Percentiles rank a stretch among this genome's conserved stretches.
Evolutionary conservation across 768 basidiomycete genomes (phyloP).

Genomic region (Crassisporium funariophilum): DNA sequence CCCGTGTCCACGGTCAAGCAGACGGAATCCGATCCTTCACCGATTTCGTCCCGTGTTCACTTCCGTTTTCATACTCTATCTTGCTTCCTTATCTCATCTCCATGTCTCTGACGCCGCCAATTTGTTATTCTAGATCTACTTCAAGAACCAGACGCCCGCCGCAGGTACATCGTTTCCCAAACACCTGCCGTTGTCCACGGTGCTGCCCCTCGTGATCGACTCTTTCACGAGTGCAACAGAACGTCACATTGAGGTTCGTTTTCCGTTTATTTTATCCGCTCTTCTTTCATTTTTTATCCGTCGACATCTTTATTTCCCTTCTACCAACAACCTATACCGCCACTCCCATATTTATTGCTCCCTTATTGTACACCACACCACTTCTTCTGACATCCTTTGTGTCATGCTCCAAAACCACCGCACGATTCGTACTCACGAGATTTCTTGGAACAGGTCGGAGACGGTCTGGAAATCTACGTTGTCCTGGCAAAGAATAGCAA

Average conservation of each 20-base stretch:
- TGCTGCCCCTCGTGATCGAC: constrained; percentile 88
- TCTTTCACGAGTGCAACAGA: constrained; percentile 97
- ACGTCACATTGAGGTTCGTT: constrained; percentile 90
- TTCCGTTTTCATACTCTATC: constrained; percentile 19
- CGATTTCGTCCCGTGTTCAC: constrained; percentile 44
- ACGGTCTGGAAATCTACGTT: constrained; percentile 91
- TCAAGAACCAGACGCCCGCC: constrained; percentile 88
- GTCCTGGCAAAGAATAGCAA: constrained; percentile 70
- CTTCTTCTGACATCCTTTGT: constrained; percentile 3
- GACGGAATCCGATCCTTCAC: constrained; percentile 44
- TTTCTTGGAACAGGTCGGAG: constrained; percentile 70
- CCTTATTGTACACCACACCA: background rate
- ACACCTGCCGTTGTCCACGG: constrained; percentile 79
- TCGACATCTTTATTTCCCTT: constrained; percentile 10
- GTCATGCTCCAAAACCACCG: constrained; percentile 7
- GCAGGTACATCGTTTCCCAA: constrained; percentile 73
- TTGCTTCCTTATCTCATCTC: constrained; percentile 17
- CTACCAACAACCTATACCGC: too few relatives aligned
- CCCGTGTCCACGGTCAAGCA: constrained; percentile 21
- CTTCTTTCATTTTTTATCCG: constrained; percentile 3
- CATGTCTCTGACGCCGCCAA: constrained; percentile 20
- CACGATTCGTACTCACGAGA: constrained; percentile 12
- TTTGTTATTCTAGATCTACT: constrained; percentile 76
- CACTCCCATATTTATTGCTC: constrained; percentile 12
- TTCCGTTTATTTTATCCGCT: constrained; percentile 12